Base-by-base conservation (phyloP, 257 asterid species). In the Lantana camara region DNA sequence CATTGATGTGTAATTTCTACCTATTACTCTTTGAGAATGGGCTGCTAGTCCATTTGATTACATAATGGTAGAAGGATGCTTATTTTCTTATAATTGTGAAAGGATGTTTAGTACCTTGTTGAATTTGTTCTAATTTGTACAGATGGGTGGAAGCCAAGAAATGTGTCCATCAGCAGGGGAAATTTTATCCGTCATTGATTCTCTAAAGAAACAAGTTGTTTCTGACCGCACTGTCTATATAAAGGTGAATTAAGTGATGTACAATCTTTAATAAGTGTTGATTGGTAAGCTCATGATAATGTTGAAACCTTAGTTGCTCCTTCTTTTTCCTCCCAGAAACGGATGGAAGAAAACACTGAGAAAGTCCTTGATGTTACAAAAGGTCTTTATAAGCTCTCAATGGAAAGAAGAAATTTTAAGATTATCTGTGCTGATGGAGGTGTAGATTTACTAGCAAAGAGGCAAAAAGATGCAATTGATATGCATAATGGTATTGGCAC, bases 381-480 rank as follows among this genome's bases (percentile, higher is more conserved):
- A 55, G 68, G 67, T 67, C 77, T 79, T 15, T 73, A 68, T 46
- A 88, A 79, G 75, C 65, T 83, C 58, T 76, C 96, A 46, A 66
- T 73, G 73, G 96, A 83, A 65, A 80, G 93, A 69, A 80, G 83
- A 79, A 77, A 80, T 53, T 69, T 62, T 11, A 77, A 71, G 73
- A 77, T 68, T 69, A 65, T 45, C 74, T 74, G 76, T 66, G 73
- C 74, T 15, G 86, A 80, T 67, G 71, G 74, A 69, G 73, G 81
- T 52, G 71, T 82, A 50, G 89, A 90, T 75, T 80, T 88, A 71
- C 80, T 94, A 71, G 87, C 95, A 35, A 90, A 84, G 80, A 88
- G 99, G 79, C 95, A 88, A 78, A 85, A 80, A 75, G 95, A 88
- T 79, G 96, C 96, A 57, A 76, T 84, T 73, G 86, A 84, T 68